phyloP scores from a whole-genome alignment of 441 rosid species.

The Croton laevigatus region DNA sequence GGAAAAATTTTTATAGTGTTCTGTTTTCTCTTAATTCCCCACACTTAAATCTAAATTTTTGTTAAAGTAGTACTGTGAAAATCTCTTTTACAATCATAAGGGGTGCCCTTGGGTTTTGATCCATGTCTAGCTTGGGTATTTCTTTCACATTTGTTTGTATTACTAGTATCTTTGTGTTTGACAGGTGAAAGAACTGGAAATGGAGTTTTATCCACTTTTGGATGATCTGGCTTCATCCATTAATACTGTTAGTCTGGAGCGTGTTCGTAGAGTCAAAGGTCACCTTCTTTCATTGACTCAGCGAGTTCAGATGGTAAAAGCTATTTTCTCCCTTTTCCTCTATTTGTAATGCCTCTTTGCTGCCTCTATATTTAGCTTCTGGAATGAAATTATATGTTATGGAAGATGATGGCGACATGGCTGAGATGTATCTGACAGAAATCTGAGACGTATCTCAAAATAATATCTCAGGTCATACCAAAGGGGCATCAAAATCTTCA shows the following conservation, averaged over 20 bases:
- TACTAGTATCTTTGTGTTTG: constrained; percentile 18
- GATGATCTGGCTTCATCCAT: constrained; percentile 88
- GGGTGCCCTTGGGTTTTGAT: neutral
- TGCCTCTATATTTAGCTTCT: constrained; percentile 22
- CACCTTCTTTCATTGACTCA: constrained; percentile 87
- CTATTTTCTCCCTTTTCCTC: constrained; percentile 17
- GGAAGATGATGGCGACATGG: constrained; percentile 99
- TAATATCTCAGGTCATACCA: constrained; percentile 33
- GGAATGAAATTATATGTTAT: constrained; percentile 61
- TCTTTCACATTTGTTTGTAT: no score
- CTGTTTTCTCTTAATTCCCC: neutral
- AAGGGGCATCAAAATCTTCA: constrained; percentile 63
- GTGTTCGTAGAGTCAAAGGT: constrained; percentile 85
- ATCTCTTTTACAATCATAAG: constrained; percentile 1
- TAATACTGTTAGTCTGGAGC: constrained; percentile 83
- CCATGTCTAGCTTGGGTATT: no score
- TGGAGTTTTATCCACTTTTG: constrained; percentile 83
- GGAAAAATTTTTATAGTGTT: neutral
- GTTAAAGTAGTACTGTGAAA: neutral
- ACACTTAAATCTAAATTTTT: neutral
- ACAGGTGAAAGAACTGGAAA: constrained; percentile 85
- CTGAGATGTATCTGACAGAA: constrained; percentile 96
- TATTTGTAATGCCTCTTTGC: constrained; percentile 17
- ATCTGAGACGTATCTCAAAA: constrained; percentile 46
- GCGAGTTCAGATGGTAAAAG: constrained; percentile 91